phyloP scores from a whole-genome alignment of 257 asterid species.

The Gentiana straminea region DNA sequence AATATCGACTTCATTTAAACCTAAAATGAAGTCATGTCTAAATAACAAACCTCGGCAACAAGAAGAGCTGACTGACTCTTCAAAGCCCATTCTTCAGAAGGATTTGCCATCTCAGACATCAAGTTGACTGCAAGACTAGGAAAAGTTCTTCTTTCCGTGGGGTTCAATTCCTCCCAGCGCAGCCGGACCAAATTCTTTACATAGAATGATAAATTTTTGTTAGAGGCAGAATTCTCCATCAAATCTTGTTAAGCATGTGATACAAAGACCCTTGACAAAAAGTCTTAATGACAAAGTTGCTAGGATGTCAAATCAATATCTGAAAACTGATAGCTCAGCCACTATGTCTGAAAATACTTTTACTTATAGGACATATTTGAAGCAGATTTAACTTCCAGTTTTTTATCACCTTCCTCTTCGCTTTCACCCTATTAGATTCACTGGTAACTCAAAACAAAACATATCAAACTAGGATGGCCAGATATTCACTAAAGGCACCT shows the following conservation, averaged over 20 bases:
- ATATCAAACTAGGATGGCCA: too few species aligned
- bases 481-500: too few species aligned
- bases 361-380: background rate
- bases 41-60: slow-evolving; percentile 74
- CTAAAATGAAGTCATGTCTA: slow-evolving; percentile 8
- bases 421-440: background rate
- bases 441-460: too few species aligned
- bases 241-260: background rate
- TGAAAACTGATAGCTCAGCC: too few species aligned
- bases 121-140: slow-evolving; percentile 69
- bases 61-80: slow-evolving; percentile 98
- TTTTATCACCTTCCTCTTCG: background rate
- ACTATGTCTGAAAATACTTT: too few species aligned
- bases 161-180: slow-evolving; percentile 82
- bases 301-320: background rate
- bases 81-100: slow-evolving; percentile 91
- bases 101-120: slow-evolving; percentile 80
- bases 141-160: slow-evolving; percentile 55
- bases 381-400: background rate
- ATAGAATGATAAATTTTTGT: slow-evolving; percentile 13
- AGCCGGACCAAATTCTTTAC: slow-evolving; percentile 86
- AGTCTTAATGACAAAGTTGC: background rate
- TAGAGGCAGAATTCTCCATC: slow-evolving; percentile 1
- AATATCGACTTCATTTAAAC: slow-evolving; percentile 3
- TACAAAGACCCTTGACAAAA: background rate